These are phyloP conservation scores for Leccinum longicurvipes DNA, from an alignment of 768 basidiomycete genomes.

Conservation along the genomic window DNA sequence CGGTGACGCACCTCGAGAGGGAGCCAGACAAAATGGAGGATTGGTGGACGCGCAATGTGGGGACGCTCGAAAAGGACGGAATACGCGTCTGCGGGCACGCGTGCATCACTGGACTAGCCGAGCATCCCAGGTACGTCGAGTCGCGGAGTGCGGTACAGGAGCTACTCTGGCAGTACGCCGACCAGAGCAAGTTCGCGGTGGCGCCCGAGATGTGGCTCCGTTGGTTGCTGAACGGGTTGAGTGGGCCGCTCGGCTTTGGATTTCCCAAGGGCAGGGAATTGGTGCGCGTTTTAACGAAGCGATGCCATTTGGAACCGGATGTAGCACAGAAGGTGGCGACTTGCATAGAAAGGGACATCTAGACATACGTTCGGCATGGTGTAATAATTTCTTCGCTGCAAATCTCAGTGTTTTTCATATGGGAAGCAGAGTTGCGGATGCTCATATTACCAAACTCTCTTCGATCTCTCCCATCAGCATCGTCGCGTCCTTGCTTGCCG, in stretches of 20 bases:
- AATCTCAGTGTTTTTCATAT: not conserved
- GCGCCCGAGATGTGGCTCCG: conserved; percentile 21
- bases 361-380: not conserved
- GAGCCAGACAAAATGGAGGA: conserved; percentile 26
- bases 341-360: conserved; percentile 19
- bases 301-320: conserved; percentile 22
- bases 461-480: conserved; percentile 93
- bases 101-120: conserved; percentile 27
- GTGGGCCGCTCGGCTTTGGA: conserved; percentile 9
- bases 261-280: conserved; percentile 21
- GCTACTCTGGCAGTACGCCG: conserved; percentile 19
- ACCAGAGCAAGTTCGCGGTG: conserved; percentile 26
- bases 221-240: conserved; percentile 19
- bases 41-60: conserved; percentile 31
- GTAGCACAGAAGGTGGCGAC: conserved; percentile 24
- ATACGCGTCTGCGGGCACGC: conserved; percentile 25
- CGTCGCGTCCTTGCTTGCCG: conserved; percentile 89
- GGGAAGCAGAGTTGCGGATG: too few relatives aligned
- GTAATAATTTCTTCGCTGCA: conserved; percentile 1
- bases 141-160: conserved; percentile 21
- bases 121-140: conserved; percentile 18
- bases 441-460: conserved; percentile 46
- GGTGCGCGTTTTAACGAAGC: conserved; percentile 21
- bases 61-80: conserved; percentile 14
- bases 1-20: conserved; percentile 38